These are phyloP conservation scores for Lomentospora prolificans DNA, from an alignment of 2,329 filamentous ascomycete genomes.

Conservation along the genomic window DNA sequence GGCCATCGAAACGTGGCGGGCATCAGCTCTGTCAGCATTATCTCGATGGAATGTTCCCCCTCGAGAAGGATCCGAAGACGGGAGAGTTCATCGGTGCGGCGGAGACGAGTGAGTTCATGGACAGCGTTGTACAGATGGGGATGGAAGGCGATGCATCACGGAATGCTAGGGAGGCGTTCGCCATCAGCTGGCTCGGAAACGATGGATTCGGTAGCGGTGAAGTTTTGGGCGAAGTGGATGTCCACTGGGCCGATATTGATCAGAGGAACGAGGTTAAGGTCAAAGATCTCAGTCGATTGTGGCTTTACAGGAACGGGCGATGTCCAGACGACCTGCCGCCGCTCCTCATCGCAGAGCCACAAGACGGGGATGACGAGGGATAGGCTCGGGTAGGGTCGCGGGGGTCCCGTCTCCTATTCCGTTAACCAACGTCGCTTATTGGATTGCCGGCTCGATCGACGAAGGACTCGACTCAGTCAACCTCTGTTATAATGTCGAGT, in stretches of 20 bases:
- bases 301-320: slow-evolving; percentile 52
- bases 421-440: too few relatives aligned
- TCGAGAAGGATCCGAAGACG: slow-evolving; percentile 30
- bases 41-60: slow-evolving; percentile 50
- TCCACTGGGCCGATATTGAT: slow-evolving; percentile 22
- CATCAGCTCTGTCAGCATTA: slow-evolving; percentile 54
- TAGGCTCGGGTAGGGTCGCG: background rate
- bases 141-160: slow-evolving; percentile 29
- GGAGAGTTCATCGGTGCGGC: slow-evolving; percentile 32
- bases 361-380: background rate
- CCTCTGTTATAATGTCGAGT: too few relatives aligned
- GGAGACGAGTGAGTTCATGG: slow-evolving; percentile 50
- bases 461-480: too few relatives aligned
- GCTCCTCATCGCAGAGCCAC: slow-evolving; percentile 20
- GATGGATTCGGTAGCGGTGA: slow-evolving; percentile 26
- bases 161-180: slow-evolving; percentile 35
- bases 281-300: slow-evolving; percentile 51
- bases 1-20: slow-evolving; percentile 36
- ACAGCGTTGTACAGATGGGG: slow-evolving; percentile 40
- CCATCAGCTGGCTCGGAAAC: slow-evolving; percentile 35
- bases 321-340: slow-evolving; percentile 36
- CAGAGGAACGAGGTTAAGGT: slow-evolving; percentile 33
- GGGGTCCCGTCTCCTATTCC: too few relatives aligned
- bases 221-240: slow-evolving; percentile 25
- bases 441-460: too few relatives aligned